Evolutionary conservation across 208 protist genomes (phyloP).

Genomic region (Crithidia acanthocephali): DNA sequence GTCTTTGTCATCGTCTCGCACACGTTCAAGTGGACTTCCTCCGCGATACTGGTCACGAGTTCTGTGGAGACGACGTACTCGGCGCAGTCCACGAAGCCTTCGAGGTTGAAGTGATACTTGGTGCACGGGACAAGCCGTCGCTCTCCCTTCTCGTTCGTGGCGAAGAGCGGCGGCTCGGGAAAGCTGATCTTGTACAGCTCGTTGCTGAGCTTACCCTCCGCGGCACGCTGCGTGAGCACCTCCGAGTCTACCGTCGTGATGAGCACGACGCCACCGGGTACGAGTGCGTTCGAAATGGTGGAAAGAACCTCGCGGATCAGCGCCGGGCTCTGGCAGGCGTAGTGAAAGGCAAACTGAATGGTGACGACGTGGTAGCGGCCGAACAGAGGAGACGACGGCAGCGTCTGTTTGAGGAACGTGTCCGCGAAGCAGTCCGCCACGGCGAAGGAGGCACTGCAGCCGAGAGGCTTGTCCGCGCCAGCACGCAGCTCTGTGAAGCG

Average conservation of each 20-base stretch:
- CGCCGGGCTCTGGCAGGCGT: slow-evolving; percentile 67
- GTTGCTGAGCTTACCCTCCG: slow-evolving; percentile 29
- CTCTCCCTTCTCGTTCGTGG: slow-evolving; percentile 4
- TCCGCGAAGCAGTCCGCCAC: slow-evolving; percentile 83
- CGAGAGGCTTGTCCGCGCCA: background rate
- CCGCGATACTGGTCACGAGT: slow-evolving; percentile 35
- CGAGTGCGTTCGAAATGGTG: slow-evolving; percentile 47
- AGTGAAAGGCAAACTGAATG: slow-evolving; percentile 91
- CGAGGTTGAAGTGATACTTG: slow-evolving; percentile 77
- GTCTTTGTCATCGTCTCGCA: slow-evolving; percentile 31
- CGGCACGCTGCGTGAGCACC: slow-evolving; percentile 49
- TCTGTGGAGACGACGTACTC: slow-evolving; percentile 80
- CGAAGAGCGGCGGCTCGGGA: slow-evolving; percentile 15
- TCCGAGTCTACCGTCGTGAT: slow-evolving; percentile 75
- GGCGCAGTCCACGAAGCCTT: slow-evolving; percentile 89
- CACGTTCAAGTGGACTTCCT: slow-evolving; percentile 22
- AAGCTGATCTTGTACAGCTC: slow-evolving; percentile 42
- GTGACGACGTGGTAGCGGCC: slow-evolving; percentile 71
- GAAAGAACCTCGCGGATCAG: slow-evolving; percentile 53
- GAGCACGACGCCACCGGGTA: slow-evolving; percentile 68
- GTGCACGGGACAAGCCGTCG: slow-evolving; percentile 49
- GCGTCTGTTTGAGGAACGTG: slow-evolving; percentile 46
- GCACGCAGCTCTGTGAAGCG: slow-evolving; percentile 41
- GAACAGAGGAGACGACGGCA: slow-evolving; percentile 43
- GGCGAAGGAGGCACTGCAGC: slow-evolving; percentile 53